These are phyloP conservation scores for Cenchrus americanus DNA, from an alignment of 176 grass and related monocot genomes.

Conservation along the genomic window DNA sequence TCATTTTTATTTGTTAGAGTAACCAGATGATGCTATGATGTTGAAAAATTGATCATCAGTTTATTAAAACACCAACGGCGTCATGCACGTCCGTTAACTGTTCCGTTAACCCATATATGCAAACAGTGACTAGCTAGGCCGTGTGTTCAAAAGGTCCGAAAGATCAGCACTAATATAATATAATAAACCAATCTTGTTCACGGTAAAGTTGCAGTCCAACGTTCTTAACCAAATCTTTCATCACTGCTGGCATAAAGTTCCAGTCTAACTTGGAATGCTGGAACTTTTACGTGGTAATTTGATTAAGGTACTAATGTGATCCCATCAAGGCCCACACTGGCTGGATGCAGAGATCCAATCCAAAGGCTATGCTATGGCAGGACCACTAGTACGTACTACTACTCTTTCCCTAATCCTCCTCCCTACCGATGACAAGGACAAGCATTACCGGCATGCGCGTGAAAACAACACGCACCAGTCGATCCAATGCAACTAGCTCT, in stretches of 20 bases:
- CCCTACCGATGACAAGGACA: constrained; percentile 36
- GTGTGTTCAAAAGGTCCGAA: not conserved
- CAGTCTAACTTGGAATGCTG: not conserved
- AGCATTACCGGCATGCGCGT: constrained; percentile 37
- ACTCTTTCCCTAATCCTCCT: too few relatives aligned
- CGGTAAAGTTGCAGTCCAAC: too few relatives aligned
- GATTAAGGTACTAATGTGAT: constrained; percentile 19
- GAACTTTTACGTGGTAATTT: not conserved
- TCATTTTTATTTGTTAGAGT: not conserved
- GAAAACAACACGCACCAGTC: constrained; percentile 37
- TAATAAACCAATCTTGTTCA: not conserved
- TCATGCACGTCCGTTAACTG: too few relatives aligned
- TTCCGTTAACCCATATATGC: too few relatives aligned
- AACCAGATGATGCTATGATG: not conserved
- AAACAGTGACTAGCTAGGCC: too few relatives aligned
- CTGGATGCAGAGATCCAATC: not conserved
- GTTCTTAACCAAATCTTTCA: too few relatives aligned
- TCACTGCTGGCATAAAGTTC: not conserved
- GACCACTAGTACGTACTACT: constrained; percentile 7
- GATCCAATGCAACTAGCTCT: not conserved
- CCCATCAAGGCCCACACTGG: not conserved
- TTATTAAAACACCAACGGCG: not conserved
- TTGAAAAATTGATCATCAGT: not conserved
- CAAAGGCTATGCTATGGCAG: not conserved
- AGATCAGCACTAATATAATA: not conserved